phyloP scores from a whole-genome alignment of 2,329 filamentous ascomycete genomes.

The Epichloe uncinata region DNA sequence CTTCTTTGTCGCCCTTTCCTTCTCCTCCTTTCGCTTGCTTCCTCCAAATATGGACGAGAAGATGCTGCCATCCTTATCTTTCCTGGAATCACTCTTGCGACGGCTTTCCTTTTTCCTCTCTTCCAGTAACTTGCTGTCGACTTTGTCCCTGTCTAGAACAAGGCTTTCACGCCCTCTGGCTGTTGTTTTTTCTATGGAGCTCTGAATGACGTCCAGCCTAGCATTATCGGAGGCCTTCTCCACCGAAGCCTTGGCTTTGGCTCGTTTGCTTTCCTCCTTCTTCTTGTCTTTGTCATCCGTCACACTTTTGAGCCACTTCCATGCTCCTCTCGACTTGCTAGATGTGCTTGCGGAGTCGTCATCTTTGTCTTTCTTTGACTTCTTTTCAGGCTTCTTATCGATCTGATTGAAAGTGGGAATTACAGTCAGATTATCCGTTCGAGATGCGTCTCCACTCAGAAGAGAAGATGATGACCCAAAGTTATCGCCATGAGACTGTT shows the following conservation, averaged over 20 bases:
- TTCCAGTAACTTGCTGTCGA: slow-evolving; percentile 60
- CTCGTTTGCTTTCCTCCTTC: slow-evolving; percentile 51
- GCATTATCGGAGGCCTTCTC: slow-evolving; percentile 62
- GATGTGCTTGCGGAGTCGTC: slow-evolving; percentile 44
- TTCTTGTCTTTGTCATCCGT: slow-evolving; percentile 53
- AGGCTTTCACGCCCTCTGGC: slow-evolving; percentile 67
- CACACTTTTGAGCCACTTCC: slow-evolving; percentile 70
- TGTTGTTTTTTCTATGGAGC: slow-evolving; percentile 60
- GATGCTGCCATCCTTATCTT: slow-evolving; percentile 86
- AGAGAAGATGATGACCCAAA: slow-evolving; percentile 41
- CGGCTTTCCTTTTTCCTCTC: slow-evolving; percentile 76
- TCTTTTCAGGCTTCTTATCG: slow-evolving; percentile 63
- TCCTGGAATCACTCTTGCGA: slow-evolving; percentile 68
- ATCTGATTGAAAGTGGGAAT: slow-evolving; percentile 60
- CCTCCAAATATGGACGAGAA: slow-evolving; percentile 89
- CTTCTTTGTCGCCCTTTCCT: slow-evolving; percentile 63
- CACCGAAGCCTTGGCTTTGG: slow-evolving; percentile 44
- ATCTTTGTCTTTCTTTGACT: slow-evolving; percentile 60
- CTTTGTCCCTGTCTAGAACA: slow-evolving; percentile 63
- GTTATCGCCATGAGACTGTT: slow-evolving; percentile 15
- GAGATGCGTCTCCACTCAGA: slow-evolving; percentile 50
- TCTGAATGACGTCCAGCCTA: slow-evolving; percentile 74
- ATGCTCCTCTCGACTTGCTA: slow-evolving; percentile 55
- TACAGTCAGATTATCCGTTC: slow-evolving; percentile 67
- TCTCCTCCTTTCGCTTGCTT: slow-evolving; percentile 73